Evolutionary conservation across 2,329 filamentous ascomycete genomes (phyloP), one percentile per base, ranked within the genome.

Genomic region (Penicillium janthinellum): DNA sequence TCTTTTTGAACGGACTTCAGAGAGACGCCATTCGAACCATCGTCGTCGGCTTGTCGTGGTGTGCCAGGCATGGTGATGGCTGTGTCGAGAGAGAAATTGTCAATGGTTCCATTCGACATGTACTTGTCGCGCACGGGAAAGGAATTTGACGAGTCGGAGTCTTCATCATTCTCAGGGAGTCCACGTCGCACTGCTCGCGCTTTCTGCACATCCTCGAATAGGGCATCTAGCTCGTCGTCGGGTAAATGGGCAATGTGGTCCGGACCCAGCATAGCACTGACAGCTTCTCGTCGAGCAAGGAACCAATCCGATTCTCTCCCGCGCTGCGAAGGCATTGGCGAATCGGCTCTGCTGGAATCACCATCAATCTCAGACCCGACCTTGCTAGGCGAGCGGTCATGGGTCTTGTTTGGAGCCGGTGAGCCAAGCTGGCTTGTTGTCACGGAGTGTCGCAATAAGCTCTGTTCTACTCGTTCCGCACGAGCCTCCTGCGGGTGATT

Each of bases 401-500:
- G 94, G 0, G 86, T 81, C 44, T 88, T 84, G 17, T 69, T 75
- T 15, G 86, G 86, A 10, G 86, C 86, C 0, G 91, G 84, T 1
- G 86, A 85, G 45, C 81, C 87, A 31, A 95, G 80, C 65, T 88
- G 83, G 66, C 84, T 84, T 17, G 83, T 82, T 8, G 85, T 86
- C 51, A 89, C 80, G 6, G 93, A 96, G 71, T 98, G 94, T 48
- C 94, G 89, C 58, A 99, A 81, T 20, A 96, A 81, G 71, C 91
- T 96, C 71, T 92, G 87, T 63, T 96, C 92, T 12, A 92, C 93
- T 56, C 95, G 83, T 78, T 99, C 95, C 3, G 93, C 94, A 59
- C 91, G 88, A 34, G 95, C 95, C 78, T 99, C 95, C 82, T 96
- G 90, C 0, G 95, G 95, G 73, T 99, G 93, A 70, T 98, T 99